These are phyloP conservation scores for Ampelomyces quisqualis DNA, from an alignment of 2,329 filamentous ascomycete genomes.

Conservation along the genomic window DNA sequence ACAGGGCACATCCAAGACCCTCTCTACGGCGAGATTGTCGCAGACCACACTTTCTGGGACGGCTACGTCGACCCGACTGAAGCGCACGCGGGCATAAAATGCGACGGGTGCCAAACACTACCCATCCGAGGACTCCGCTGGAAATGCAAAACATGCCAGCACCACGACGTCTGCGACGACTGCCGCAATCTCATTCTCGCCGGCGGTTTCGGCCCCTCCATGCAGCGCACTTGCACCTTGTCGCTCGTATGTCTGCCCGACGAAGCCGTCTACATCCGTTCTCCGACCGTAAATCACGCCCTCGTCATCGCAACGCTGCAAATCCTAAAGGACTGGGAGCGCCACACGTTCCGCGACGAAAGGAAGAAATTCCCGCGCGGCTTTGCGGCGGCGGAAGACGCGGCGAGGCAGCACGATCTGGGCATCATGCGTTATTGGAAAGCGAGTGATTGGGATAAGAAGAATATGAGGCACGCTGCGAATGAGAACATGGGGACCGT, in stretches of 20 bases:
- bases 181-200: constrained; percentile 13
- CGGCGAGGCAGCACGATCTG: constrained; percentile 23
- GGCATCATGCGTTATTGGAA: constrained; percentile 32
- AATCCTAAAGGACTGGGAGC: constrained; percentile 40
- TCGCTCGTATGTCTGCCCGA: constrained; percentile 30
- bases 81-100: constrained; percentile 16
- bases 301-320: constrained; percentile 37
- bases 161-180: constrained; percentile 29
- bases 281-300: constrained; percentile 22
- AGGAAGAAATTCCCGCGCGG: constrained; percentile 17
- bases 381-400: constrained; percentile 24
- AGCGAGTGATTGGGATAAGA: constrained; percentile 20
- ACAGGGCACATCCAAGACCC: constrained; percentile 25
- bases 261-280: constrained; percentile 33
- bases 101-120: constrained; percentile 20
- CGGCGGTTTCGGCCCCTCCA: constrained; percentile 5
- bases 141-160: constrained; percentile 27
- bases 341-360: constrained; percentile 26
- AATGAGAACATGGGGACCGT: constrained; percentile 11
- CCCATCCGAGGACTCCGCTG: constrained; percentile 31
- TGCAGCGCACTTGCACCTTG: constrained; percentile 22
- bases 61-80: constrained; percentile 23
- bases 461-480: constrained; percentile 9
- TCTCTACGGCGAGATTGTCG: constrained; percentile 37
- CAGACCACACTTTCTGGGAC: constrained; percentile 41